These are phyloP conservation scores for Bipolaris zeicola DNA, from an alignment of 2,329 filamentous ascomycete genomes.

Conservation along the genomic window DNA sequence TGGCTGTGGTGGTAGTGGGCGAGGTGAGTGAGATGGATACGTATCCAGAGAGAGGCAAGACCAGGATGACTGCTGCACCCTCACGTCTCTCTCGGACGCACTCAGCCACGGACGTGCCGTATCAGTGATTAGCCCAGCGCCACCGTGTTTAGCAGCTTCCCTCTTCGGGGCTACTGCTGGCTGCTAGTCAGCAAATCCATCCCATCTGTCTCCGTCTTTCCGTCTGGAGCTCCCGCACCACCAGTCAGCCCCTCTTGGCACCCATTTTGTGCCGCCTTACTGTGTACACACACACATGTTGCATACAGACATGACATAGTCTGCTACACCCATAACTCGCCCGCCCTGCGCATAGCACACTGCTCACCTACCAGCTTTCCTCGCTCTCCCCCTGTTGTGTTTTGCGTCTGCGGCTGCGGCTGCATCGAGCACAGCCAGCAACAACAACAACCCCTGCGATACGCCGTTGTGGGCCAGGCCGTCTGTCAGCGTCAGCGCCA, in stretches of 20 bases:
- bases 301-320: too few species aligned
- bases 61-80: not conserved
- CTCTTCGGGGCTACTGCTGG: slow-evolving; percentile 14
- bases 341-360: too few species aligned
- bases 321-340: too few species aligned
- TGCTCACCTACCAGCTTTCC: too few species aligned
- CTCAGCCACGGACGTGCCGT: slow-evolving; percentile 20
- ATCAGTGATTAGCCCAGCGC: slow-evolving; percentile 14
- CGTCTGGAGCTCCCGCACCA: slow-evolving; percentile 15
- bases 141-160: slow-evolving; percentile 12
- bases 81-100: slow-evolving; percentile 1
- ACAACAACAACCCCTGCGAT: not conserved
- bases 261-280: too few species aligned
- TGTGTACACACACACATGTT: too few species aligned
- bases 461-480: not conserved
- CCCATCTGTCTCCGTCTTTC: slow-evolving; percentile 21
- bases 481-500: not conserved
- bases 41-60: not conserved
- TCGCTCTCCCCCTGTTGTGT: too few species aligned
- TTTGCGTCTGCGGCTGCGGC: too few species aligned
- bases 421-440: too few species aligned
- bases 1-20: not conserved
- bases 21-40: not conserved
- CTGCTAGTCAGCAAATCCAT: slow-evolving; percentile 15
- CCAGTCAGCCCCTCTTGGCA: not conserved